Conservation (phyloP, 1,139 yeast species). For the Zygosaccharomyces pseudobailii region DNA sequence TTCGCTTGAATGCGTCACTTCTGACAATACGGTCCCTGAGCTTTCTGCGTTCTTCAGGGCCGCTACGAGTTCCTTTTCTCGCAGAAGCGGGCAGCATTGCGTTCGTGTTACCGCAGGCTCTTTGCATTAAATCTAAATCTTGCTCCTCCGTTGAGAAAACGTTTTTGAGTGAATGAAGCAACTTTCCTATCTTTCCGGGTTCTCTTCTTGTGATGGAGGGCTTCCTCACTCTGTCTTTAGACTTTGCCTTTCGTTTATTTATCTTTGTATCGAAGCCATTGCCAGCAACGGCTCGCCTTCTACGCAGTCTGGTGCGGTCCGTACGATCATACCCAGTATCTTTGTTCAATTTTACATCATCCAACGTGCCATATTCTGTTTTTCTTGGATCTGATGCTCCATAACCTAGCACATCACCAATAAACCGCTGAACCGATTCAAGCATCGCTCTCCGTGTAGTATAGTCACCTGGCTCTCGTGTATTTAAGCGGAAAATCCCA, state of each 20-base stretch:
- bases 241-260: not conserved
- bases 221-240: not conserved
- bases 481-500: not conserved
- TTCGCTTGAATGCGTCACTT: slow-evolving; percentile 29
- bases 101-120: slow-evolving; percentile 15
- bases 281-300: not conserved
- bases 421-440: slow-evolving; percentile 13
- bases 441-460: slow-evolving; percentile 6
- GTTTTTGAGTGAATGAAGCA: slow-evolving; percentile 16
- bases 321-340: not conserved
- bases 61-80: slow-evolving; percentile 4
- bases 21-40: slow-evolving; percentile 20
- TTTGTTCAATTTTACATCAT: slow-evolving; percentile 10
- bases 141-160: slow-evolving; percentile 22
- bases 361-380: slow-evolving; percentile 21
- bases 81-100: slow-evolving; percentile 12
- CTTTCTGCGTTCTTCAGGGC: slow-evolving; percentile 11
- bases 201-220: not conserved
- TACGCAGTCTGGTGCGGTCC: slow-evolving; percentile 2
- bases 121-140: slow-evolving; percentile 19
- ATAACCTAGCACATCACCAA: slow-evolving; percentile 11
- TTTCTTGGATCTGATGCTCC: slow-evolving; percentile 16
- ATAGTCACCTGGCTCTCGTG: not conserved
- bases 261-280: not conserved
- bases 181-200: slow-evolving; percentile 6